Evolutionary conservation across 208 protist species (phyloP).

Genomic region (Leishmania mexicana): DNA sequence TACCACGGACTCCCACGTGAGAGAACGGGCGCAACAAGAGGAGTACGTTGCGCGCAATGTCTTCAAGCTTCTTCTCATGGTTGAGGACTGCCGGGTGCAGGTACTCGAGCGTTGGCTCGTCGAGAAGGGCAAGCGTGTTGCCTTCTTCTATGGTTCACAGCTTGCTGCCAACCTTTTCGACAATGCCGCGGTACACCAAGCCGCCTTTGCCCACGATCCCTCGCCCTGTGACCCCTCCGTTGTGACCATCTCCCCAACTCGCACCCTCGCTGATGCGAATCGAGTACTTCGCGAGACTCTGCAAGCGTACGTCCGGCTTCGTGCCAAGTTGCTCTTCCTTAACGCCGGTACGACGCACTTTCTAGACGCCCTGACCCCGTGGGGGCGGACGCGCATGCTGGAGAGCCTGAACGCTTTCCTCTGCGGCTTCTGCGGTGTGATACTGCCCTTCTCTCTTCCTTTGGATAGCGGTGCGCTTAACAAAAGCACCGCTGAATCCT

Average conservation of each 20-base stretch:
- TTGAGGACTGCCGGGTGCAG: conserved; percentile 29
- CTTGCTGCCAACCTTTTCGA: conserved; percentile 25
- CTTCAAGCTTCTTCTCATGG: conserved; percentile 35
- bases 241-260: neutral
- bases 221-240: neutral
- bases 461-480: neutral
- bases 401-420: conserved; percentile 41
- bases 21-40: conserved; percentile 13
- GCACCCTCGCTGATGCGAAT: conserved; percentile 40
- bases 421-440: conserved; percentile 29
- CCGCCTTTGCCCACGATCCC: neutral
- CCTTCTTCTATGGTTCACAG: conserved; percentile 22
- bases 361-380: conserved; percentile 47
- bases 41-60: conserved; percentile 28
- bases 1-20: neutral
- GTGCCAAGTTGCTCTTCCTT: conserved; percentile 43
- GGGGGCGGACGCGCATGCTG: conserved; percentile 36
- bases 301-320: conserved; percentile 53
- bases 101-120: conserved; percentile 25
- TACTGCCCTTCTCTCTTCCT: neutral
- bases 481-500: neutral
- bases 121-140: conserved; percentile 21
- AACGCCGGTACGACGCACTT: conserved; percentile 56
- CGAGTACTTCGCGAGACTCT: conserved; percentile 54
- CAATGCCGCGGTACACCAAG: neutral